Conservation (phyloP, 108 stramenopile genomes). For the Fistulifera solaris region DNA sequence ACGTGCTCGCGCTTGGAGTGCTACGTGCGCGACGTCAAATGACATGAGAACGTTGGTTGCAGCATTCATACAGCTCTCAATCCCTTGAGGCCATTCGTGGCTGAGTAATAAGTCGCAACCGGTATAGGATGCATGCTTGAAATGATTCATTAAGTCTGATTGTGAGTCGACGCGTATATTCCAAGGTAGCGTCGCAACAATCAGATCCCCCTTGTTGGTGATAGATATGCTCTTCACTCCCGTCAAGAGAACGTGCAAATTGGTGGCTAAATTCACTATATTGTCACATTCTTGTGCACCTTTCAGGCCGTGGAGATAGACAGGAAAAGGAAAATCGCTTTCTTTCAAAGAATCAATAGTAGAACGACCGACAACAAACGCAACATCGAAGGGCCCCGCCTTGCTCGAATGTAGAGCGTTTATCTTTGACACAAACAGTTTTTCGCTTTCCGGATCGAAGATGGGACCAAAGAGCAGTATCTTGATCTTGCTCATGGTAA, state of each 20-base stretch:
- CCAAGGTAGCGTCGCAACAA: conserved; percentile 29
- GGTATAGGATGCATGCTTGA: conserved; percentile 35
- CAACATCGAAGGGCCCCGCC: conserved; percentile 78
- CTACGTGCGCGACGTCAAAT: conserved; percentile 71
- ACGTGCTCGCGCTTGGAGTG: conserved; percentile 48
- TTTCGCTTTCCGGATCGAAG: conserved; percentile 14
- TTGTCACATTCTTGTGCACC: not conserved
- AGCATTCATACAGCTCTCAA: conserved; percentile 34
- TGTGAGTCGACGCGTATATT: conserved; percentile 16
- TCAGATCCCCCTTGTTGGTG: conserved; percentile 10
- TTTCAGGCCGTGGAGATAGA: conserved; percentile 26
- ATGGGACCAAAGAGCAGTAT: conserved; percentile 60
- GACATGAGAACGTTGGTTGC: conserved; percentile 19
- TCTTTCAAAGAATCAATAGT: conserved; percentile 12
- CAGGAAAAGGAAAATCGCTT: conserved; percentile 24
- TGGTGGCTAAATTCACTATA: conserved; percentile 2
- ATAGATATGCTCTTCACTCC: conserved; percentile 18
- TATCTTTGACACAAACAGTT: conserved; percentile 9
- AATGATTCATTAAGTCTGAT: conserved; percentile 21
- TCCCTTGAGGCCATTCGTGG: conserved; percentile 76
- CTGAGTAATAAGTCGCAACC: conserved; percentile 73
- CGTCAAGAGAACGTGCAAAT: conserved; percentile 6
- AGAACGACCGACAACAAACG: conserved; percentile 61
- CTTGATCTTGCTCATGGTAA: conserved; percentile 32
- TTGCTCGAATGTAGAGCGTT: conserved; percentile 55